Conservation (phyloP, 257 asterid genomes). For the Solanum dulcamara region DNA sequence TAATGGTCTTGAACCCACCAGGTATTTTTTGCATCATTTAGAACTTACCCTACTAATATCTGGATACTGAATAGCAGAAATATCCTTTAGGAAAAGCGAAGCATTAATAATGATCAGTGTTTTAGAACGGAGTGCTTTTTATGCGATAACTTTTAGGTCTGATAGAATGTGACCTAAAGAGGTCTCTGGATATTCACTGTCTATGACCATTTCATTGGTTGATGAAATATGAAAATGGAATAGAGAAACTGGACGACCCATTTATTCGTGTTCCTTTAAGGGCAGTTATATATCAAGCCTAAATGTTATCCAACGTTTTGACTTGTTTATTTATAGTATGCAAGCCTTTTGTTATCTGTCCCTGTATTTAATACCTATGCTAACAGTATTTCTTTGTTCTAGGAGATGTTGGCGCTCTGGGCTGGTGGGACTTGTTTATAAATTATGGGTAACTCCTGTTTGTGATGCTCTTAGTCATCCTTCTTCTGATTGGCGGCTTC, state of each 20-base stretch:
- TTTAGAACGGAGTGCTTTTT: neutral
- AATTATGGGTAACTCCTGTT: constrained; percentile 61
- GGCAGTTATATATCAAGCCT: neutral
- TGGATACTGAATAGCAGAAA: neutral
- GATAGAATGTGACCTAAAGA: neutral
- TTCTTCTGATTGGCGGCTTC: constrained; percentile 6
- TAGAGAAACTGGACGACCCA: neutral
- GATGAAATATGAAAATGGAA: neutral
- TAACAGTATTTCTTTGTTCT: constrained; percentile 2
- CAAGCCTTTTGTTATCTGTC: neutral
- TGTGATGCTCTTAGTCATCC: constrained; percentile 7
- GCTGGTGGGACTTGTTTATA: constrained; percentile 99
- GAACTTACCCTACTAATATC: neutral
- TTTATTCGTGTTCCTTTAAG: neutral
- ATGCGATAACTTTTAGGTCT: neutral
- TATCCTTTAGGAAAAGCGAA: neutral
- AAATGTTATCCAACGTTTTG: neutral
- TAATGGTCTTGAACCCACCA: neutral
- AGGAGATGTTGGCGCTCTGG: constrained; percentile 80
- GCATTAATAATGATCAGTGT: neutral
- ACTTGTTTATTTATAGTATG: neutral
- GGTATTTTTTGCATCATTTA: neutral
- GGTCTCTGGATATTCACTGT: neutral
- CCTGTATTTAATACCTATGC: neutral
- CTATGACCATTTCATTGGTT: neutral